Evolutionary conservation across 495 filamentous ascomycete genomes (phyloP).

Genomic region (Daldinia caldariorum): DNA sequence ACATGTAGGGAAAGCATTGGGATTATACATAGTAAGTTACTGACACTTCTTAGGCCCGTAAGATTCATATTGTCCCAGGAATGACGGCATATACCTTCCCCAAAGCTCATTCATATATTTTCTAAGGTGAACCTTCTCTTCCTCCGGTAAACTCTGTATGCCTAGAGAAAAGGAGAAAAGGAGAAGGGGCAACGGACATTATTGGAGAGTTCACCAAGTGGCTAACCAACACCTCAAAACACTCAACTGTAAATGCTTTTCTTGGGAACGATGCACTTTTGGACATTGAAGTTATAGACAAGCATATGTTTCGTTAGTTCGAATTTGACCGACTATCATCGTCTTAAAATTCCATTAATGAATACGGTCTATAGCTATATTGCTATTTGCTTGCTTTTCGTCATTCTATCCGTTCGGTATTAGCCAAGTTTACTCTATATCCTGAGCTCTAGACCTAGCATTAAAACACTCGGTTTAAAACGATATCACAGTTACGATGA

Average conservation of each 20-base stretch:
- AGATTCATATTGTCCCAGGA: not conserved
- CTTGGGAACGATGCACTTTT: not conserved
- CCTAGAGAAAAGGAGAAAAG: not conserved
- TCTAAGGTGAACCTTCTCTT: not conserved
- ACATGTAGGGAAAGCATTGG: no score
- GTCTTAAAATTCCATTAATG: conserved; percentile 15
- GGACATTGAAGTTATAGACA: not conserved
- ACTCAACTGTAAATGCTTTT: not conserved
- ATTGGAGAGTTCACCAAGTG: not conserved
- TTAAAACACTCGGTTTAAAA: no score
- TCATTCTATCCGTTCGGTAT: not conserved
- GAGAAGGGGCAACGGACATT: not conserved
- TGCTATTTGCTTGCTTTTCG: conserved; percentile 1
- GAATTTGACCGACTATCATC: conserved; percentile 1
- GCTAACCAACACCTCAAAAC: not conserved
- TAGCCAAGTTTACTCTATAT: not conserved
- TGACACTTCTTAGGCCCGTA: not conserved
- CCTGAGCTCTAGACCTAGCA: not conserved
- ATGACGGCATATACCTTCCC: not conserved
- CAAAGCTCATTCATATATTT: not conserved
- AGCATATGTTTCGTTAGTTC: not conserved
- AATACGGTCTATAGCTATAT: conserved; percentile 17
- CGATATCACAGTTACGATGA: conserved; percentile 11
- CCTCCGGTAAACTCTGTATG: not conserved
- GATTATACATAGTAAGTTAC: not conserved